Percentiles rank a stretch among this genome's conserved stretches.
Evolutionary conservation across 2,329 filamentous ascomycete genomes (phyloP).

Genomic region (Aciculosporium take): DNA sequence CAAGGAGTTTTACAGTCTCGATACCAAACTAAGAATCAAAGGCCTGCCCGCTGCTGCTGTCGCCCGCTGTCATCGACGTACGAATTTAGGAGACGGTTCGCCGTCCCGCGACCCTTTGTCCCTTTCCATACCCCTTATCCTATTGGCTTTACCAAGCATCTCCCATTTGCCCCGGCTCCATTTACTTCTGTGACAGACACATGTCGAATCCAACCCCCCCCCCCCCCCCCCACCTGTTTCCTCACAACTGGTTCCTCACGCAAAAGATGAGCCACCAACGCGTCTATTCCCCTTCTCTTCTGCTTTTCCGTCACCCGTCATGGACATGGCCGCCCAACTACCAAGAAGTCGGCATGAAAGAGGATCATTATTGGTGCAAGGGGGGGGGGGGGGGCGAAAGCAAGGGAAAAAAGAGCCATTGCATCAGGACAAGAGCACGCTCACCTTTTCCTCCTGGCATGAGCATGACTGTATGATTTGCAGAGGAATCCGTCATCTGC

Average conservation of each 20-base stretch:
- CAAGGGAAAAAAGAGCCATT: too few species aligned
- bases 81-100: background rate
- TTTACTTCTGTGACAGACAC: background rate
- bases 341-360: too few species aligned
- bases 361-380: too few species aligned
- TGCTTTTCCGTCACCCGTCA: background rate
- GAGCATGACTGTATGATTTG: too few species aligned
- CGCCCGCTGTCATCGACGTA: background rate
- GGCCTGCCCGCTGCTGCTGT: background rate
- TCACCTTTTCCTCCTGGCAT: too few species aligned
- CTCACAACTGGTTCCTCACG: background rate
- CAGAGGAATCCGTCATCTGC: too few species aligned
- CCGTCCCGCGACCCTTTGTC: background rate
- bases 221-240: background rate
- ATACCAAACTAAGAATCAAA: background rate
- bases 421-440: too few species aligned
- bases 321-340: background rate
- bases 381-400: too few species aligned
- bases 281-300: background rate
- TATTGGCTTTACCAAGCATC: background rate
- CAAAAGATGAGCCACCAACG: background rate
- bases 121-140: background rate
- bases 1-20: too few species aligned
- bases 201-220: background rate
- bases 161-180: background rate